A percentile compares a stretch with the other conserved stretches of the same genome.
Conservation (phyloP, 345 rosid species). For the Citrus maxima region DNA sequence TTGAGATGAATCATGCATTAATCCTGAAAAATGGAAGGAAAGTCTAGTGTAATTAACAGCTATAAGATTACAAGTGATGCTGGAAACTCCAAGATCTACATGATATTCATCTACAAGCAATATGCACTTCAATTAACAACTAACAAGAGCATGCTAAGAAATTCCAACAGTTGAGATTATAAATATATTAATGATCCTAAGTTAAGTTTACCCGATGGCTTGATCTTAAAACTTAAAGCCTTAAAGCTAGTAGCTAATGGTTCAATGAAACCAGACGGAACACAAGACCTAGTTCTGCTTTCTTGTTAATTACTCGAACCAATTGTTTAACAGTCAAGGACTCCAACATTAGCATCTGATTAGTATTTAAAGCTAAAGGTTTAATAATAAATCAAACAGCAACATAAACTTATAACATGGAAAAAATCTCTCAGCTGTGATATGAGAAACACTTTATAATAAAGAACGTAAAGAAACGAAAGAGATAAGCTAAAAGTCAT, state of each 20-base stretch:
- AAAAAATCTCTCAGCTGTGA: neutral
- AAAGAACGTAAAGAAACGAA: neutral
- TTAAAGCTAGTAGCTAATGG: neutral
- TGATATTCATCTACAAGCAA: neutral
- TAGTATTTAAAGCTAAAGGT: too few species aligned
- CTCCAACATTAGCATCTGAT: too few species aligned
- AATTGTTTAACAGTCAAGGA: too few species aligned
- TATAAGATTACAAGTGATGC: neutral
- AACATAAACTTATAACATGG: neutral
- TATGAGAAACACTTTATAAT: neutral
- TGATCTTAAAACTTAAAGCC: neutral
- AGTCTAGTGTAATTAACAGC: neutral
- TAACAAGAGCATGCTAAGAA: neutral
- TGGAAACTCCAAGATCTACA: neutral
- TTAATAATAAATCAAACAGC: neutral
- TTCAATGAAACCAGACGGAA: neutral
- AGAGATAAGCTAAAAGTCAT: too few species aligned
- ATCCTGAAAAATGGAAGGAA: conserved; percentile 1
- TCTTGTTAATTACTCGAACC: neutral
- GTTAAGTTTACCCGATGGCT: neutral
- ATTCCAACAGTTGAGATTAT: neutral
- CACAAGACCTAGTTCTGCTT: neutral
- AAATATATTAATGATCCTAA: neutral
- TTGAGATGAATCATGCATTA: neutral
- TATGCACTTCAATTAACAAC: neutral